These are phyloP conservation scores for Juncus inflexus DNA, from an alignment of 176 grass and related monocot species.

Conservation along the genomic window DNA sequence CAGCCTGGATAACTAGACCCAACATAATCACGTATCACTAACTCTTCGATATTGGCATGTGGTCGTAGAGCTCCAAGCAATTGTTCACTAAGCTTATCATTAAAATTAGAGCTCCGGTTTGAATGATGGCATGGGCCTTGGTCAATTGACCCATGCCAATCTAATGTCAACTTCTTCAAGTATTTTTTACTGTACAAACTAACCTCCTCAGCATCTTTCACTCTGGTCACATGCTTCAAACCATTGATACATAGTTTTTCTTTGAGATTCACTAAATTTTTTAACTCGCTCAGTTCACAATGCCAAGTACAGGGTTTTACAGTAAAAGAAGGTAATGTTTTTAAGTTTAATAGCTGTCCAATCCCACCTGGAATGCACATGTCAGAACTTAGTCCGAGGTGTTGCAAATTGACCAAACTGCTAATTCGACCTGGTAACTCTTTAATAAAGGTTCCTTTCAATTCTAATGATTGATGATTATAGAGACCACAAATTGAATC, in stretches of 20 bases:
- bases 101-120: neutral
- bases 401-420: slow-evolving; percentile 18
- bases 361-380: slow-evolving; percentile 14
- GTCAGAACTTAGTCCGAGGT: neutral
- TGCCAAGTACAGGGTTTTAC: neutral
- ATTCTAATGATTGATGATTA: slow-evolving; percentile 28
- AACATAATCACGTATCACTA: neutral
- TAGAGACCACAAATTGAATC: slow-evolving; percentile 22
- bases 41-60: slow-evolving; percentile 3
- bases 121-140: neutral
- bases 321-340: slow-evolving; percentile 10
- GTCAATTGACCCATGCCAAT: slow-evolving; percentile 6
- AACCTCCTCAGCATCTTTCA: neutral
- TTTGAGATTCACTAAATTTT: slow-evolving; percentile 23
- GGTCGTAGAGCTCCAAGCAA: slow-evolving; percentile 24
- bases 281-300: slow-evolving; percentile 22
- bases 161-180: slow-evolving; percentile 10
- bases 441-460: slow-evolving; percentile 4
- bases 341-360: slow-evolving; percentile 11
- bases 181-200: slow-evolving; percentile 22
- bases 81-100: neutral
- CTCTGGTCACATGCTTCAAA: slow-evolving; percentile 2
- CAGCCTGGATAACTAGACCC: slow-evolving; percentile 22
- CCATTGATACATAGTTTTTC: slow-evolving; percentile 17
- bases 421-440: slow-evolving; percentile 14